phyloP scores from a whole-genome alignment of 2,329 filamentous ascomycete genomes.

The Fusarium lyarnte region DNA sequence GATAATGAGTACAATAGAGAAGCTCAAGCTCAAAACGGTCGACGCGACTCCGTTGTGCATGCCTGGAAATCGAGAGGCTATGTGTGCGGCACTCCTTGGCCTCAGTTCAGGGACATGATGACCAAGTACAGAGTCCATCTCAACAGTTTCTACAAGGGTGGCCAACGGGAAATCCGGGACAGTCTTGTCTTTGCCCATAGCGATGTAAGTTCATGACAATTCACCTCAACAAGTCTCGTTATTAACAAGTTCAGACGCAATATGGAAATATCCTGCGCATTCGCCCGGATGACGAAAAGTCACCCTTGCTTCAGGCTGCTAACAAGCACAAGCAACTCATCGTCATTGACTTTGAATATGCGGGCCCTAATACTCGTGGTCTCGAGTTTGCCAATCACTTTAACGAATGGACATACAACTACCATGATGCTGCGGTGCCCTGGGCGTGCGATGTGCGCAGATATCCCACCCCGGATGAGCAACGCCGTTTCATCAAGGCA shows the following conservation, averaged over 20 bases:
- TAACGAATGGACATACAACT: constrained; percentile 98
- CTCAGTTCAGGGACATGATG: constrained; percentile 76
- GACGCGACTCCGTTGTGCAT: constrained; percentile 47
- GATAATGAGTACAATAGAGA: constrained; percentile 67
- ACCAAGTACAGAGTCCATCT: constrained; percentile 81
- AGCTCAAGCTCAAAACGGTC: constrained; percentile 21
- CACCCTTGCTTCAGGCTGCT: constrained; percentile 85
- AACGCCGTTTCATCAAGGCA: constrained; percentile 83
- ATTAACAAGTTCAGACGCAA: constrained; percentile 74
- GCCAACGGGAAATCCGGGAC: constrained; percentile 70
- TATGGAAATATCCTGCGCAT: constrained; percentile 95
- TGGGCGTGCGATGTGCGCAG: constrained; percentile 72
- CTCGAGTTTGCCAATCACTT: constrained; percentile 98
- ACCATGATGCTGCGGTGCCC: constrained; percentile 76
- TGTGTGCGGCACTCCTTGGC: constrained; percentile 87
- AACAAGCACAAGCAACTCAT: constrained; percentile 97
- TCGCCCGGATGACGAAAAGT: constrained; percentile 74
- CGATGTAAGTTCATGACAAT: constrained; percentile 70
- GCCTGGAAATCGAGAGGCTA: constrained; percentile 76
- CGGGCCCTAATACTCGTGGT: constrained; percentile 85
- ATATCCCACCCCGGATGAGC: constrained; percentile 85
- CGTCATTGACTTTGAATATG: constrained; percentile 98
- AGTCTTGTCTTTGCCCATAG: constrained; percentile 95
- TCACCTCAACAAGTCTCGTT: not conserved
- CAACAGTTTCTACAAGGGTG: constrained; percentile 74